Percentiles rank a stretch among this genome's conserved stretches.
Conservation (phyloP, 352 stramenopile genomes). For the Phytophthora pini region DNA sequence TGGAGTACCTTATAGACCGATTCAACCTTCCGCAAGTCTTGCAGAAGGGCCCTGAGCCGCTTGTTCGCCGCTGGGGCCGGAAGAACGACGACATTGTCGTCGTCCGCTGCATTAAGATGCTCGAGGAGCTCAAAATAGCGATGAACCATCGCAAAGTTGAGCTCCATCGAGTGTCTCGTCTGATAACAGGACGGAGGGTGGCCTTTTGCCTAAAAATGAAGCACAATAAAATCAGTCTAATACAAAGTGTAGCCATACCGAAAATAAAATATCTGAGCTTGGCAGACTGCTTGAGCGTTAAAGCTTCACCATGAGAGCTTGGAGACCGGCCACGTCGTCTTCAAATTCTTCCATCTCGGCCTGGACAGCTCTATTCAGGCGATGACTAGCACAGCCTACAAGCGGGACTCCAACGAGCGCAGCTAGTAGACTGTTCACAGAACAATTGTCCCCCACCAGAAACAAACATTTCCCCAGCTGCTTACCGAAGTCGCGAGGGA, state of each 20-base stretch:
- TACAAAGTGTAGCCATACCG: too few species aligned
- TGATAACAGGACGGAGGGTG: too few species aligned
- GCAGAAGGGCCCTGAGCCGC: background rate
- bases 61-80: too few species aligned
- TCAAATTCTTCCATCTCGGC: background rate
- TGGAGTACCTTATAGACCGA: background rate
- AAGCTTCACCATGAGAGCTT: background rate
- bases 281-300: too few species aligned
- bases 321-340: background rate
- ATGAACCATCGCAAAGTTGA: too few species aligned
- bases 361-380: background rate
- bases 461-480: background rate
- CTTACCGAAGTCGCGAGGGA: constrained; percentile 10
- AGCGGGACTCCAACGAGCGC: background rate
- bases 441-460: background rate
- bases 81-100: too few species aligned
- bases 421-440: background rate
- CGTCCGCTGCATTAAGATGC: too few species aligned
- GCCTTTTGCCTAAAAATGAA: too few species aligned
- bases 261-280: too few species aligned
- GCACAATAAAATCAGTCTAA: too few species aligned
- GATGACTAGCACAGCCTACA: background rate
- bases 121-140: too few species aligned
- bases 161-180: too few species aligned
- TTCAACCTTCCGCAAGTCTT: background rate